These are phyloP conservation scores for Metschnikowia aberdeeniae DNA, from an alignment of 805 yeast species.

Conservation along the genomic window DNA sequence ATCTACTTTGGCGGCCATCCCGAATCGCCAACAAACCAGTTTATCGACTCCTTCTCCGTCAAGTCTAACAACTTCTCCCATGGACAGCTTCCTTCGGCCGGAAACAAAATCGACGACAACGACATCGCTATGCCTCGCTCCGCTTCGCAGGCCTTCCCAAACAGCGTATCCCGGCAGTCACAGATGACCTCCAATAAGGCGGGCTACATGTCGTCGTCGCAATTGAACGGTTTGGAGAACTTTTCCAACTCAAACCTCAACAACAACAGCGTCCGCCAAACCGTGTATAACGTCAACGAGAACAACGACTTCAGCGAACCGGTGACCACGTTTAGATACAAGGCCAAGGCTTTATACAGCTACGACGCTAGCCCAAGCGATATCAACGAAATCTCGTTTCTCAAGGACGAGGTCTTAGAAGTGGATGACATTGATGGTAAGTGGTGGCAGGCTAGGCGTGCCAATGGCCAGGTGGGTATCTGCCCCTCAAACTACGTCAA, in stretches of 20 bases:
- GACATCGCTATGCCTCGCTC: conserved; percentile 20
- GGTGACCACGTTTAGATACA: conserved; percentile 56
- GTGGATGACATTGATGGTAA: conserved; percentile 92
- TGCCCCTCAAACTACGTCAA: conserved; percentile 94
- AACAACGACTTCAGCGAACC: conserved; percentile 20
- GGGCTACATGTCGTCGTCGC: conserved; percentile 49
- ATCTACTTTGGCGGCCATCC: conserved; percentile 88
- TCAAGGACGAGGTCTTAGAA: conserved; percentile 85
- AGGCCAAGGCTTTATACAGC: conserved; percentile 81
- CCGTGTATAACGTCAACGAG: conserved; percentile 14
- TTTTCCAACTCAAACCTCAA: conserved; percentile 37
- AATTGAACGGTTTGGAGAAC: conserved; percentile 60
- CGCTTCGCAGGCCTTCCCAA: conserved; percentile 25
- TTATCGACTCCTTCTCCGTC: conserved; percentile 77
- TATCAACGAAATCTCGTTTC: conserved; percentile 86
- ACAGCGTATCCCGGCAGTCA: conserved; percentile 33
- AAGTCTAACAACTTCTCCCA: conserved; percentile 38
- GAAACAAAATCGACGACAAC: conserved; percentile 20
- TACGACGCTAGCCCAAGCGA: conserved; percentile 91
- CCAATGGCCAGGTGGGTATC: conserved; percentile 90
- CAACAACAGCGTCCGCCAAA: conserved; percentile 20
- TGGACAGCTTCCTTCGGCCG: conserved; percentile 29
- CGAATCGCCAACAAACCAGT: conserved; percentile 79
- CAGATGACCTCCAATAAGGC: conserved; percentile 29
- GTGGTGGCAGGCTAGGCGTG: conserved; percentile 97